Percentiles rank a stretch among this genome's conserved stretches.
phyloP scores from a whole-genome alignment of 306 rosid species.

The Vachellia pachyceras region DNA sequence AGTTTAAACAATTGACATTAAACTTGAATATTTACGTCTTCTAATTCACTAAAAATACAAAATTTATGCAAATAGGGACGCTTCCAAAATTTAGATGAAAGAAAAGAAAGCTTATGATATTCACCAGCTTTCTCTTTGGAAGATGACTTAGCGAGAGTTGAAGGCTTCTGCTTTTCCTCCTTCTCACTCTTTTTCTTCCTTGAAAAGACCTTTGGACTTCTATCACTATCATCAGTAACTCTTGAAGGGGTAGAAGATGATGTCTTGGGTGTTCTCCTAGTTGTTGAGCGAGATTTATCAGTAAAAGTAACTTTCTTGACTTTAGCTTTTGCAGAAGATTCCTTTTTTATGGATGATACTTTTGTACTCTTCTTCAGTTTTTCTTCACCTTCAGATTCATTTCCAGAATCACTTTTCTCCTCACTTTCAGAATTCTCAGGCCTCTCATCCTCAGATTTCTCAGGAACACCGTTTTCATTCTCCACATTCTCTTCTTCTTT shows the following conservation, averaged over 20 bases:
- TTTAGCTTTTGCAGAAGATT: slow-evolving; percentile 61
- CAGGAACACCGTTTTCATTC: slow-evolving; percentile 68
- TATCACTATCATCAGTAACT: slow-evolving; percentile 64
- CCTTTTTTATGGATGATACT: slow-evolving; percentile 66
- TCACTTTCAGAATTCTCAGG: slow-evolving; percentile 74
- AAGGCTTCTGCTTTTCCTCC: slow-evolving; percentile 53
- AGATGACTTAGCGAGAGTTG: slow-evolving; percentile 59
- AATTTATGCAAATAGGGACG: not conserved
- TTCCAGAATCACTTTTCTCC: slow-evolving; percentile 66
- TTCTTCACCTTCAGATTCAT: slow-evolving; percentile 69
- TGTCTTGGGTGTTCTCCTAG: slow-evolving; percentile 59
- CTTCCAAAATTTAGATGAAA: slow-evolving; percentile 6
- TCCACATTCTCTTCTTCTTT: slow-evolving; percentile 61
- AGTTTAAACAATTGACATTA: slow-evolving; percentile 15
- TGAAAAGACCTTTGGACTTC: slow-evolving; percentile 81
- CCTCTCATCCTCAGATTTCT: slow-evolving; percentile 77
- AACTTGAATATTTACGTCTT: slow-evolving; percentile 13
- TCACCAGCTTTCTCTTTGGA: slow-evolving; percentile 81
- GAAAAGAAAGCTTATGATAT: slow-evolving; percentile 26
- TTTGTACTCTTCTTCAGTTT: slow-evolving; percentile 50
- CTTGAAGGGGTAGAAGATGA: slow-evolving; percentile 51
- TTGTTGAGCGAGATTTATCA: slow-evolving; percentile 58
- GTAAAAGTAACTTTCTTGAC: slow-evolving; percentile 52
- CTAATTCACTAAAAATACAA: not conserved
- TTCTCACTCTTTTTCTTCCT: slow-evolving; percentile 79